Percentiles rank a stretch among this genome's conserved stretches.
phyloP scores from a whole-genome alignment of 768 basidiomycete genomes.

The Ramaria sp. region DNA sequence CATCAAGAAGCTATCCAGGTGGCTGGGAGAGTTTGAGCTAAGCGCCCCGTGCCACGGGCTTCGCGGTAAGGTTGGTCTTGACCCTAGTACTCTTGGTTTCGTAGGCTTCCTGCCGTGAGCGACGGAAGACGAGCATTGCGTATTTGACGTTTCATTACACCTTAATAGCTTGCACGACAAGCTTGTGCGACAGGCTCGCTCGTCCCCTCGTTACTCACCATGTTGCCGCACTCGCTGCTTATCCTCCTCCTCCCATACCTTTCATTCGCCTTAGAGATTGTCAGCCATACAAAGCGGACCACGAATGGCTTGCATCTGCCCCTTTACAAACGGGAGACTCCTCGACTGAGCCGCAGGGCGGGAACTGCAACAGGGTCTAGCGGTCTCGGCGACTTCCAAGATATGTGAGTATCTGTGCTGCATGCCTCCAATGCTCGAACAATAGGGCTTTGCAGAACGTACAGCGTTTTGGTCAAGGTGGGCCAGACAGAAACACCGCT shows the following conservation, averaged over 20 bases:
- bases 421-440: neutral
- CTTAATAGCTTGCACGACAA: neutral
- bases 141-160: neutral
- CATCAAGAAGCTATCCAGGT: no score
- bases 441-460: conserved; percentile 33
- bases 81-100: neutral
- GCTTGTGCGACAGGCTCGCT: conserved; percentile 1
- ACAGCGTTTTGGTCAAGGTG: conserved; percentile 49
- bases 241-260: neutral
- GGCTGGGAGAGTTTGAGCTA: no score
- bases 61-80: no score
- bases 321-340: neutral
- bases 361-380: conserved; percentile 23
- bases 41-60: no score
- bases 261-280: neutral
- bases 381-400: conserved; percentile 50
- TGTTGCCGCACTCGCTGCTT: neutral
- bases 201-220: neutral
- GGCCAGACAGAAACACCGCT: conserved; percentile 43
- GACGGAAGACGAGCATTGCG: neutral
- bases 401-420: conserved; percentile 37
- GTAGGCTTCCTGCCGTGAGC: neutral
- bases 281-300: conserved; percentile 3
- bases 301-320: neutral
- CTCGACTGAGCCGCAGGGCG: neutral